These are phyloP conservation scores for Fusarium metavorans DNA, from an alignment of 2,329 filamentous ascomycete species.

Conservation along the genomic window DNA sequence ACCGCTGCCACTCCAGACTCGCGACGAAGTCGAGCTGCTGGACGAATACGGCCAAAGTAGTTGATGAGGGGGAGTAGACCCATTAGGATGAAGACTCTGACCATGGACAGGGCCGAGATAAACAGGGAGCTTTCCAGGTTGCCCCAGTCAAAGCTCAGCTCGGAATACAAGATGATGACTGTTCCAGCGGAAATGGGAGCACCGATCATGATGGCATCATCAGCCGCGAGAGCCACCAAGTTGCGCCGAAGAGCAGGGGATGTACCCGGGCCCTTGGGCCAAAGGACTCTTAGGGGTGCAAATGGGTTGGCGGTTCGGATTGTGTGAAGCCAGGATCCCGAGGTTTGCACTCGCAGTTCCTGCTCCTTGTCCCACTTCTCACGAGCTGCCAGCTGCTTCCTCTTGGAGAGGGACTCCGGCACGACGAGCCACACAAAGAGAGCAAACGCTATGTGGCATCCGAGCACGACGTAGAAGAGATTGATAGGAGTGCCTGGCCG, in stretches of 20 bases:
- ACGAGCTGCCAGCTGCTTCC: conserved; percentile 76
- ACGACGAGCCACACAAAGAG: conserved; percentile 76
- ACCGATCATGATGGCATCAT: conserved; percentile 86
- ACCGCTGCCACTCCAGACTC: conserved; percentile 50
- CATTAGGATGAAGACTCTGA: conserved; percentile 81
- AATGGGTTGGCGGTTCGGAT: conserved; percentile 74
- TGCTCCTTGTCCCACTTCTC: conserved; percentile 71
- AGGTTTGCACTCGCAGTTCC: conserved; percentile 49
- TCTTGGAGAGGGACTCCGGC: conserved; percentile 85
- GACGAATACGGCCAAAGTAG: conserved; percentile 74
- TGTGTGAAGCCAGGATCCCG: conserved; percentile 46
- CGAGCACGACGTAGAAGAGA: conserved; percentile 87
- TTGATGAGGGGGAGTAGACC: conserved; percentile 81
- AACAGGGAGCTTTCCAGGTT: conserved; percentile 84
- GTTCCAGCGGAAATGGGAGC: conserved; percentile 83
- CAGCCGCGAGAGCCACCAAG: conserved; percentile 80
- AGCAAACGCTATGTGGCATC: conserved; percentile 80
- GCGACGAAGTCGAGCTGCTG: conserved; percentile 57
- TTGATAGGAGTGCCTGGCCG: conserved; percentile 80
- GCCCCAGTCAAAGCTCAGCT: conserved; percentile 84
- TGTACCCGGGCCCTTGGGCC: conserved; percentile 75
- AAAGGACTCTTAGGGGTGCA: conserved; percentile 81
- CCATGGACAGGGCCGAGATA: conserved; percentile 81
- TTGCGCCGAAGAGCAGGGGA: conserved; percentile 77
- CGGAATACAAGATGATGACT: conserved; percentile 87